Percentiles rank a stretch among this genome's conserved stretches.
These are phyloP conservation scores for Magnaporthales sp. DNA, from an alignment of 2,329 filamentous ascomycete genomes.

Conservation along the genomic window DNA sequence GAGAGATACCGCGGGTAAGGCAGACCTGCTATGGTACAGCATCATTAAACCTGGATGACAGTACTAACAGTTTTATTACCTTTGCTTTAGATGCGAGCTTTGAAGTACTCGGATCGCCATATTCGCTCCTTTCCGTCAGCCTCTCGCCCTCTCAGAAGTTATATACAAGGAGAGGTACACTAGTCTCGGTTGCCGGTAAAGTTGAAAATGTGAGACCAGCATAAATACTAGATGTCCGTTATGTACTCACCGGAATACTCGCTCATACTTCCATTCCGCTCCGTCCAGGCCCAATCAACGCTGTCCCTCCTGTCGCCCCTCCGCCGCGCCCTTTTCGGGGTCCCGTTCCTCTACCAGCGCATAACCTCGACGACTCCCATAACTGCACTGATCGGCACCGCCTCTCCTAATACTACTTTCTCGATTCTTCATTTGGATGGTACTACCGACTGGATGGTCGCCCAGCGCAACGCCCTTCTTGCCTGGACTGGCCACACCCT, in stretches of 20 bases:
- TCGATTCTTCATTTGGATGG: conserved; percentile 85
- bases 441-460: conserved; percentile 88
- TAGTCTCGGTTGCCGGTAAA: conserved; percentile 85
- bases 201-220: conserved; percentile 66
- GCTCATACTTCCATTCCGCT: too few species aligned
- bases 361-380: conserved; percentile 82
- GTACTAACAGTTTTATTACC: not conserved
- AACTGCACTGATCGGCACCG: conserved; percentile 81
- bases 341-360: conserved; percentile 92
- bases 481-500: conserved; percentile 94
- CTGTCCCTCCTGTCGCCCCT: conserved; percentile 81
- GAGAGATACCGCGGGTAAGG: conserved; percentile 43
- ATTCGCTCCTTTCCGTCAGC: conserved; percentile 87
- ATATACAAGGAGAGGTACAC: conserved; percentile 83
- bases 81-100: conserved; percentile 74
- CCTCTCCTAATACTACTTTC: conserved; percentile 78
- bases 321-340: conserved; percentile 67
- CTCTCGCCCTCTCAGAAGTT: conserved; percentile 89
- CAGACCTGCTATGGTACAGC: not conserved
- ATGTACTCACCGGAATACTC: too few species aligned
- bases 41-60: not conserved
- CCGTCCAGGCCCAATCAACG: conserved; percentile 68
- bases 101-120: conserved; percentile 84
- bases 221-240: too few species aligned
- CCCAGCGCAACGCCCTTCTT: conserved; percentile 79